These are phyloP conservation scores for Neurospora sp. DNA, from an alignment of 495 filamentous ascomycete genomes.

Conservation along the genomic window DNA sequence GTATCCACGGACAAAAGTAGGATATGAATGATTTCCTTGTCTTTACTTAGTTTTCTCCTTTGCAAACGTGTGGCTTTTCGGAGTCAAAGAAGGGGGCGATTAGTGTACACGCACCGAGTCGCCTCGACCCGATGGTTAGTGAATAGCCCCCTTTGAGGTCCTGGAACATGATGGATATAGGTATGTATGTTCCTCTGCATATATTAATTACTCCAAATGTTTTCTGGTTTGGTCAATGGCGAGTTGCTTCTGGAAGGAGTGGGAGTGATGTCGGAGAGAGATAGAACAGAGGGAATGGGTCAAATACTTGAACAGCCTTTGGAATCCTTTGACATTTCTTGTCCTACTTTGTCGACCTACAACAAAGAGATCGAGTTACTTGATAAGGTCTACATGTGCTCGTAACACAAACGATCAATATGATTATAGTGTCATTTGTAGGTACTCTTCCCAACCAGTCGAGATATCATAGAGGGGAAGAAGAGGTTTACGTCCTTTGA, in stretches of 20 bases:
- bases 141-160: background rate
- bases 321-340: background rate
- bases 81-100: background rate
- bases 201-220: background rate
- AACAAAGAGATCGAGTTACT: background rate
- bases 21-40: background rate
- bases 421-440: background rate
- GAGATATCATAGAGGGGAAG: background rate
- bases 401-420: too few species aligned
- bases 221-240: background rate
- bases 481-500: background rate
- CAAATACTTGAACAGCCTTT: background rate
- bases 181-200: background rate
- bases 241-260: background rate
- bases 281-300: background rate
- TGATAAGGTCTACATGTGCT: too few species aligned
- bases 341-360: background rate
- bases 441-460: background rate
- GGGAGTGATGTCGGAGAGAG: background rate
- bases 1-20: background rate
- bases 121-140: background rate
- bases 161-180: background rate
- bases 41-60: background rate
- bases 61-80: background rate
- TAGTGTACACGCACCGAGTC: background rate